phyloP scores from a whole-genome alignment of 2,329 filamentous ascomycete genomes.

The Fusarium sp. region DNA sequence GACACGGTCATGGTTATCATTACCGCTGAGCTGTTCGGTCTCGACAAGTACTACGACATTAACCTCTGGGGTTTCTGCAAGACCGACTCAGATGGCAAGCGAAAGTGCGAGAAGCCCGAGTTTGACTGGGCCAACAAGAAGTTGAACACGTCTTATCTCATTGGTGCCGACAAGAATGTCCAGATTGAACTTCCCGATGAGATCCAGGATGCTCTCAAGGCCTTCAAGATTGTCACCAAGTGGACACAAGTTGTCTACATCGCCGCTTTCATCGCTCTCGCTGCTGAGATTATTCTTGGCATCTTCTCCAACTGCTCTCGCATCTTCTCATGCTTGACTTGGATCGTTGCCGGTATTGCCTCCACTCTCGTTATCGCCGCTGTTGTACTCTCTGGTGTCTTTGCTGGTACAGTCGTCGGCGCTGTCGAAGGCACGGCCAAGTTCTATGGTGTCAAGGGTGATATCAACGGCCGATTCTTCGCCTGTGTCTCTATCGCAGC shows the following conservation, averaged over 20 bases:
- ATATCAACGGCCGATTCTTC: constrained; percentile 75
- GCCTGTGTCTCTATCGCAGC: constrained; percentile 80
- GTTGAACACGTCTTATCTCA: constrained; percentile 69
- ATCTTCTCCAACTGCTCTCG: constrained; percentile 85
- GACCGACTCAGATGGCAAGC: constrained; percentile 60
- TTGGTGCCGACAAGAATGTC: constrained; percentile 53
- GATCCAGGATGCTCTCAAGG: constrained; percentile 71
- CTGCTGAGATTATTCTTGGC: constrained; percentile 77
- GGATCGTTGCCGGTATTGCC: constrained; percentile 74
- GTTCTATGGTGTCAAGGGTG: constrained; percentile 73
- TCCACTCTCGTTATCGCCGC: constrained; percentile 64
- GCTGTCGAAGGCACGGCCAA: constrained; percentile 62
- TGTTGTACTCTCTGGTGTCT: constrained; percentile 76
- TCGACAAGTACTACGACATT: constrained; percentile 82
- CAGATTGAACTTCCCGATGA: constrained; percentile 73
- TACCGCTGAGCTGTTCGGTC: constrained; percentile 64
- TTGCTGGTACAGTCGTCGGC: constrained; percentile 74
- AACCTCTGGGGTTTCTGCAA: constrained; percentile 89
- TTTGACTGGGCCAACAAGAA: constrained; percentile 81
- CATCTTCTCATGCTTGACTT: constrained; percentile 82
- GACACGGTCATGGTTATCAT: constrained; percentile 54
- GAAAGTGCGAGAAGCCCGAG: constrained; percentile 74
- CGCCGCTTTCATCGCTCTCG: constrained; percentile 74
- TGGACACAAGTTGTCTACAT: constrained; percentile 88
- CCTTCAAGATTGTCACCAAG: constrained; percentile 76